phyloP scores from a whole-genome alignment of 306 rosid genomes.

The Medicago ruthenica region DNA sequence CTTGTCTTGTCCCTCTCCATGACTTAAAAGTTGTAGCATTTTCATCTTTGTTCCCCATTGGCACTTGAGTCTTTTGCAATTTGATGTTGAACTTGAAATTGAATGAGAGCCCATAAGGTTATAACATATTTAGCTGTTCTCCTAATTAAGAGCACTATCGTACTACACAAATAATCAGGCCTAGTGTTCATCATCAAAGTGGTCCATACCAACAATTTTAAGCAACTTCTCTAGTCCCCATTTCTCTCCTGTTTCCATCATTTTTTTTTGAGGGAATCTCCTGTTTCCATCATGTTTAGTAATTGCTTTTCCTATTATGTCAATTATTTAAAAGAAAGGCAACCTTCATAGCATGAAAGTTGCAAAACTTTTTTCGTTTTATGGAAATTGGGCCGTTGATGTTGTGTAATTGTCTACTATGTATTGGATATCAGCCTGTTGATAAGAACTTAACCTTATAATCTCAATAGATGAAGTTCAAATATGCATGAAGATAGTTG shows the following conservation, averaged over 20 bases:
- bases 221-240: not conserved
- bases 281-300: constrained; percentile 8
- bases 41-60: constrained; percentile 19
- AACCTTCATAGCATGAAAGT: not conserved
- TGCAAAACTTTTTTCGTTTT: not conserved
- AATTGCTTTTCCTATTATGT: constrained; percentile 8
- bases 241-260: constrained; percentile 1
- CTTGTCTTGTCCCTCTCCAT: constrained; percentile 44
- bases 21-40: constrained; percentile 23
- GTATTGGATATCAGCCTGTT: too few relatives aligned
- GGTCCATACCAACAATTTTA: not conserved
- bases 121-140: constrained; percentile 13
- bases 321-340: not conserved
- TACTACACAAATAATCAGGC: not conserved
- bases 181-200: constrained; percentile 1
- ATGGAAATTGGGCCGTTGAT: not conserved
- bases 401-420: not conserved
- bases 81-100: constrained; percentile 11
- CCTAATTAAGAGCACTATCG: not conserved
- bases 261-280: too few relatives aligned
- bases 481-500: too few relatives aligned
- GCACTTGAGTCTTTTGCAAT: constrained; percentile 27
- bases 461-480: too few relatives aligned
- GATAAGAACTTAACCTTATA: too few relatives aligned
- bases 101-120: not conserved